phyloP scores from a whole-genome alignment of 495 filamentous ascomycete species.

The Aspergillus carlsbadensis region DNA sequence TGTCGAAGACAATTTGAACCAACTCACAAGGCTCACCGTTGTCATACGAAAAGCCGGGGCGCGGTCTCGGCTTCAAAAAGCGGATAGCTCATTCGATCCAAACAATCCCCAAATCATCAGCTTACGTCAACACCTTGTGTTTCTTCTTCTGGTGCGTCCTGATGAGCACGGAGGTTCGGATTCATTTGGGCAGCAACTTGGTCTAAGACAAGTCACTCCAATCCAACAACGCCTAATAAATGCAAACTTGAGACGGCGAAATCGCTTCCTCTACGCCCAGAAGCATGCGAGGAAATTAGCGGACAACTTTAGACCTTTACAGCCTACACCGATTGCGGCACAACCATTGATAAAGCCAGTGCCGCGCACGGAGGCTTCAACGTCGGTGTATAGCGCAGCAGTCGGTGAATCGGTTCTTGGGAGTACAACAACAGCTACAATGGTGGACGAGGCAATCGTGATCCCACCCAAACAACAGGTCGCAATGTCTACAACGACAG shows the following conservation, averaged over 20 bases:
- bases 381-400: too few species aligned
- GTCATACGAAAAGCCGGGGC: slow-evolving; percentile 15
- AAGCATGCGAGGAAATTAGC: not conserved
- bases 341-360: too few species aligned
- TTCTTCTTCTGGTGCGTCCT: not conserved
- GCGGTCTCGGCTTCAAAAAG: slow-evolving; percentile 11
- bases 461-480: not conserved
- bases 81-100: slow-evolving; percentile 11
- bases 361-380: too few species aligned
- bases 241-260: slow-evolving; percentile 16
- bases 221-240: slow-evolving; percentile 13
- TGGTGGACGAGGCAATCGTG: too few species aligned
- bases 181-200: not conserved
- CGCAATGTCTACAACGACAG: not conserved
- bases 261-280: slow-evolving; percentile 22
- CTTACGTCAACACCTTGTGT: not conserved
- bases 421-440: too few species aligned
- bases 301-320: not conserved
- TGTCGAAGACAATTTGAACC: not conserved
- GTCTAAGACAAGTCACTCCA: not conserved
- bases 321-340: not conserved
- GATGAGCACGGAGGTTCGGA: not conserved
- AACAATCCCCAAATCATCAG: not conserved
- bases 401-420: too few species aligned
- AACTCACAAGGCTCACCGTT: slow-evolving; percentile 13